Conservation (phyloP, 2,329 filamentous ascomycete species). For the Cladosporium sp. region DNA sequence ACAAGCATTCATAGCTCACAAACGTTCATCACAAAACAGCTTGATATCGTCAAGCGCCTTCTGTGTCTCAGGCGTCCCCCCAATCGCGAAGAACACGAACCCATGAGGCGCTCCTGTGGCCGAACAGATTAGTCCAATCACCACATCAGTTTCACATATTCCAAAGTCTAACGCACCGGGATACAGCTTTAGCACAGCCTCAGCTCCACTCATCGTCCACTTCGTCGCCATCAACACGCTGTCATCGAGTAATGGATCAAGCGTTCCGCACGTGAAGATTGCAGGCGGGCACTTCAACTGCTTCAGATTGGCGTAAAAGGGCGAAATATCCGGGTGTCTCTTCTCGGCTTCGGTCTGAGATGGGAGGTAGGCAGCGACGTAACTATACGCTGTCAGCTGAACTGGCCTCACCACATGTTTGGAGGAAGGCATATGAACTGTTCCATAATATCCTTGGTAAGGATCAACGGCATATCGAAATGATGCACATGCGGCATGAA, state of each 20-base stretch:
- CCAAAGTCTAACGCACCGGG: slow-evolving; percentile 26
- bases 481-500: slow-evolving; percentile 41
- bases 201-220: slow-evolving; percentile 50
- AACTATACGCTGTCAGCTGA: slow-evolving; percentile 27
- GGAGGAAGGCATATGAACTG: slow-evolving; percentile 23
- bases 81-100: slow-evolving; percentile 43
- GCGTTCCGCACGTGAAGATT: slow-evolving; percentile 52
- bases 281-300: slow-evolving; percentile 45
- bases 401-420: background rate
- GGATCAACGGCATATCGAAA: slow-evolving; percentile 39
- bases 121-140: background rate
- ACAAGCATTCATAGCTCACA: background rate
- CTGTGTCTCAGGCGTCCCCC: slow-evolving; percentile 33
- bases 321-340: slow-evolving; percentile 45
- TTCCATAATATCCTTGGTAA: slow-evolving; percentile 45
- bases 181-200: slow-evolving; percentile 50
- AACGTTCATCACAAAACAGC: background rate
- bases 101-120: slow-evolving; percentile 49
- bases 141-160: background rate
- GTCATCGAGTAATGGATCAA: slow-evolving; percentile 52
- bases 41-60: slow-evolving; percentile 37
- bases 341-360: slow-evolving; percentile 38
- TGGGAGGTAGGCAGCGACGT: slow-evolving; percentile 44
- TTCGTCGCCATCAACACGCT: slow-evolving; percentile 51
- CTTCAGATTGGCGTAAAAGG: slow-evolving; percentile 47